Percentiles rank a stretch among this genome's conserved stretches.
Conservation (phyloP, 352 stramenopile genomes). For the Phytophthora crassamura region DNA sequence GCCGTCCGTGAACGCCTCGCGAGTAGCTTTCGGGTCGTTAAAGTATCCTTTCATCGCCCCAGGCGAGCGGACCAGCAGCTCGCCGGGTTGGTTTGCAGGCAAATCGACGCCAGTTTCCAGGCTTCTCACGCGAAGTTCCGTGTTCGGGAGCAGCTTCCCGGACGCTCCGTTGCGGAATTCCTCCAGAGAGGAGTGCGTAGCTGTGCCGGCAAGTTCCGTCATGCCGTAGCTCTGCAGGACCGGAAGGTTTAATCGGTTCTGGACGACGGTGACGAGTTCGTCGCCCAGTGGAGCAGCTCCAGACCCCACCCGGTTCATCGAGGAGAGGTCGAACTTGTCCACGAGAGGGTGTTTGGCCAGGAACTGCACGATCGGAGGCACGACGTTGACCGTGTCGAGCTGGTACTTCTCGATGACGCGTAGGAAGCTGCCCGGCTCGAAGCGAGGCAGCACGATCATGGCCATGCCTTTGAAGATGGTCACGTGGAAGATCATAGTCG, state of each 20-base stretch:
- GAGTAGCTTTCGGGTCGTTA: slow-evolving; percentile 81
- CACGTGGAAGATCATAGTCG: slow-evolving; percentile 83
- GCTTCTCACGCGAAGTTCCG: slow-evolving; percentile 52
- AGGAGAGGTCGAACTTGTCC: slow-evolving; percentile 87
- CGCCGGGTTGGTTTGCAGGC: slow-evolving; percentile 49
- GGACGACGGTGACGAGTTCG: slow-evolving; percentile 64
- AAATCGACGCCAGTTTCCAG: slow-evolving; percentile 52
- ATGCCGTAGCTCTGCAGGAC: slow-evolving; percentile 68
- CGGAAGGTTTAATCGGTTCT: slow-evolving; percentile 57
- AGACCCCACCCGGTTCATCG: slow-evolving; percentile 67
- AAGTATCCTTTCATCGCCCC: slow-evolving; percentile 94
- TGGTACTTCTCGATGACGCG: slow-evolving; percentile 73
- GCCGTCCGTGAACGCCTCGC: slow-evolving; percentile 64
- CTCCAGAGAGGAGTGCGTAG: slow-evolving; percentile 27
- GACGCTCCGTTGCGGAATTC: slow-evolving; percentile 33
- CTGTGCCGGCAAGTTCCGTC: slow-evolving; percentile 58
- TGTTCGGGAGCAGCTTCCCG: slow-evolving; percentile 63
- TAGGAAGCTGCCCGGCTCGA: slow-evolving; percentile 91
- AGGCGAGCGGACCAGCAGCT: slow-evolving; percentile 86
- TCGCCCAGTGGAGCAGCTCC: slow-evolving; percentile 83
- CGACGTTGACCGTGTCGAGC: slow-evolving; percentile 47
- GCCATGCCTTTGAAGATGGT: slow-evolving; percentile 76
- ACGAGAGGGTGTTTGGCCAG: slow-evolving; percentile 87
- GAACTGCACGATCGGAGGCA: slow-evolving; percentile 80
- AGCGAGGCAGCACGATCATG: slow-evolving; percentile 89